Conservation (phyloP, 1,139 yeast species). For the Pichia sp. region DNA sequence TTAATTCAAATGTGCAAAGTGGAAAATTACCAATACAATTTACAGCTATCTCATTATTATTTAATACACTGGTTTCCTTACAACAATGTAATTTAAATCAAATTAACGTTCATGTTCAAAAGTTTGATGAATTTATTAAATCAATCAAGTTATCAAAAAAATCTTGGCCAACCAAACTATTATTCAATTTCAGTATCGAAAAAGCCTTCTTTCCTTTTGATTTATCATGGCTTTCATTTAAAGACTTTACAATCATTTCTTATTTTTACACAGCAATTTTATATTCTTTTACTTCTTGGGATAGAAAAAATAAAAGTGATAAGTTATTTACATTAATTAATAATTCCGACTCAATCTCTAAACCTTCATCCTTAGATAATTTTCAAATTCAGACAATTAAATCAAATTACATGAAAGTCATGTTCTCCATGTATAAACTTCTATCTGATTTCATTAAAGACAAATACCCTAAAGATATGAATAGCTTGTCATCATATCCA, state of each 20-base stretch:
- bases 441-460: slow-evolving; percentile 33
- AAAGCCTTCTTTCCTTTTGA: slow-evolving; percentile 16
- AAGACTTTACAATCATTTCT: slow-evolving; percentile 37
- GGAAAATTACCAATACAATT: slow-evolving; percentile 29
- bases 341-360: neutral
- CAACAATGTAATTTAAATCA: slow-evolving; percentile 28
- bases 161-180: slow-evolving; percentile 25
- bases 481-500: slow-evolving; percentile 9
- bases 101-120: slow-evolving; percentile 26
- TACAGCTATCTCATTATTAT: slow-evolving; percentile 29
- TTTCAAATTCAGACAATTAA: slow-evolving; percentile 25
- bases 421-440: slow-evolving; percentile 32
- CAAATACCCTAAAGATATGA: slow-evolving; percentile 16
- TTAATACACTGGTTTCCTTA: slow-evolving; percentile 27
- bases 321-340: slow-evolving; percentile 29
- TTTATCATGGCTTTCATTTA: slow-evolving; percentile 37
- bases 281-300: slow-evolving; percentile 32
- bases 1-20: slow-evolving; percentile 9
- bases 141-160: slow-evolving; percentile 7
- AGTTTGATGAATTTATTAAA: slow-evolving; percentile 30
- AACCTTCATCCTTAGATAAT: slow-evolving; percentile 2
- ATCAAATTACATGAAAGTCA: slow-evolving; percentile 27
- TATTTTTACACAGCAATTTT: slow-evolving; percentile 28
- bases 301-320: slow-evolving; percentile 31
- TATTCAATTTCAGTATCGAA: slow-evolving; percentile 26